Percentiles rank a stretch among this genome's conserved stretches.
Evolutionary conservation across 202 grass and related monocot genomes (phyloP).

Genomic region (Schoenoplectus triqueter): DNA sequence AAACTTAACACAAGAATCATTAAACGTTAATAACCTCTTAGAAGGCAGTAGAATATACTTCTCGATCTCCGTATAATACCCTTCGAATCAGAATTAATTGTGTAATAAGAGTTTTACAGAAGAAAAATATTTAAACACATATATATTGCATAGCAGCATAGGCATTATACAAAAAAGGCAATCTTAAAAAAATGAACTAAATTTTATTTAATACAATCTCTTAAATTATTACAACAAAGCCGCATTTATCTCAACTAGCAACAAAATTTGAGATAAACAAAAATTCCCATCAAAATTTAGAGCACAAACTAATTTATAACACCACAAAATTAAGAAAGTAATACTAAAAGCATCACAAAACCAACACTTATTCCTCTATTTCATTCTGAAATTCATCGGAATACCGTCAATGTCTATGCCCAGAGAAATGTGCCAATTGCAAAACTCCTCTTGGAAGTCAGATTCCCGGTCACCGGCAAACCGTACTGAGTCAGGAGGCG

Average conservation of each 20-base stretch:
- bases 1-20: background rate
- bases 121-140: background rate
- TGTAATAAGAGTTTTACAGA: background rate
- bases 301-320: background rate
- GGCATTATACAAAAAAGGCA: background rate
- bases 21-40: background rate
- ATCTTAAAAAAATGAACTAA: background rate
- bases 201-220: background rate
- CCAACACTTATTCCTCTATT: background rate
- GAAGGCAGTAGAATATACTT: background rate
- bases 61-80: too few relatives aligned
- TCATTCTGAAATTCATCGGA: background rate
- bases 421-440: slow-evolving; percentile 95
- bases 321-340: background rate
- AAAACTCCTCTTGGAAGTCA: slow-evolving; percentile 57
- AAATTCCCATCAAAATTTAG: background rate
- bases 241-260: background rate
- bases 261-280: background rate
- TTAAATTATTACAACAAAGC: background rate
- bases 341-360: too few relatives aligned
- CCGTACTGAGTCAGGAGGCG: slow-evolving; percentile 81
- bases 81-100: background rate
- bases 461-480: slow-evolving; percentile 52
- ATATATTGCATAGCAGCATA: too few relatives aligned
- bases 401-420: slow-evolving; percentile 23